A percentile compares a stretch with the other conserved stretches of the same genome.
Evolutionary conservation across 2,329 filamentous ascomycete genomes (phyloP).

Genomic region (Clonostachys byssicola): DNA sequence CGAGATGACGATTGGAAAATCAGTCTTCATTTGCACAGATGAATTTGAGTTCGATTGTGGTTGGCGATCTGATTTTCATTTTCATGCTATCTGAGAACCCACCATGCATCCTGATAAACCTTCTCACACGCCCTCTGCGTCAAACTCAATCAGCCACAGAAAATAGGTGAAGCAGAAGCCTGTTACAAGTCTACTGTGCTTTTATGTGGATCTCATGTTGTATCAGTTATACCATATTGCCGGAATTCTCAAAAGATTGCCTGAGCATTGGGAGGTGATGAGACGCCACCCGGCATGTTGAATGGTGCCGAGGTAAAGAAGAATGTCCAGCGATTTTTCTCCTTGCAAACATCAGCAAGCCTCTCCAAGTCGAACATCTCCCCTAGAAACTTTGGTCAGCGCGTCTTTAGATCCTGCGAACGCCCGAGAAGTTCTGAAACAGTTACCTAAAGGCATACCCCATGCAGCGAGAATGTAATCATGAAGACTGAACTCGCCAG

Average conservation of each 20-base stretch:
- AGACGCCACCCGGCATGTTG: conserved; percentile 39
- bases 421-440: neutral
- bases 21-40: no score
- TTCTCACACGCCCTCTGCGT: no score
- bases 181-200: no score
- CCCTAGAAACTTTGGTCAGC: neutral
- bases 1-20: no score
- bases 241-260: conserved; percentile 27
- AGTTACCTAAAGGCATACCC: conserved; percentile 34
- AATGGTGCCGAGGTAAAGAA: conserved; percentile 43
- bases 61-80: no score
- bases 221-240: no score
- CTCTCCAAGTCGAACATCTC: conserved; percentile 13
- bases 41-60: no score
- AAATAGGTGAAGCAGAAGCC: no score
- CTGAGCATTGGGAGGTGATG: conserved; percentile 37
- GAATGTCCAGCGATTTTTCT: conserved; percentile 41
- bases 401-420: conserved; percentile 4
- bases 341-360: conserved; percentile 42
- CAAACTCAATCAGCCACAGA: no score
- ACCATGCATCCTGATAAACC: no score
- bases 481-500: conserved; percentile 20
- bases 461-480: conserved; percentile 43
- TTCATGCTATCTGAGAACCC: no score
- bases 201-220: no score